phyloP scores from a whole-genome alignment of 495 filamentous ascomycete genomes.

The Tuber borchii region DNA sequence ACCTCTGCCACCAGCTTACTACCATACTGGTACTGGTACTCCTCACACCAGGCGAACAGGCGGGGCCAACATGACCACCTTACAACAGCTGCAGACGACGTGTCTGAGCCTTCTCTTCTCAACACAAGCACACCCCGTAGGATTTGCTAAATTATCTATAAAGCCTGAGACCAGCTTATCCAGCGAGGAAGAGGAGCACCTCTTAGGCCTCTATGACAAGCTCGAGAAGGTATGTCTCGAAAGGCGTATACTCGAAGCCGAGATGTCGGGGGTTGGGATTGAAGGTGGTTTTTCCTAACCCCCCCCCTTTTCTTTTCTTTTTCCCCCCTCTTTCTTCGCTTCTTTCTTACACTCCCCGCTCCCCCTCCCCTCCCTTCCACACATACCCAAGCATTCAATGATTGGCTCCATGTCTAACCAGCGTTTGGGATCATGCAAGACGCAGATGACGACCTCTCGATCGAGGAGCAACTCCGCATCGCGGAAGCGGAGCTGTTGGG shows the following conservation, averaged over 20 bases:
- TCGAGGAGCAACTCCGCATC: slow-evolving; percentile 9
- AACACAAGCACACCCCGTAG: slow-evolving; percentile 36
- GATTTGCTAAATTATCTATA: slow-evolving; percentile 27
- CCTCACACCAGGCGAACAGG: background rate
- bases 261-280: slow-evolving; percentile 19
- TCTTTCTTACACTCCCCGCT: background rate
- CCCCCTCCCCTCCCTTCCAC: background rate
- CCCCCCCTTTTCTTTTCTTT: slow-evolving; percentile 15
- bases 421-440: background rate
- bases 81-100: slow-evolving; percentile 35
- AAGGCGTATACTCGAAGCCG: slow-evolving; percentile 28
- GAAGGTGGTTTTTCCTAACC: slow-evolving; percentile 7
- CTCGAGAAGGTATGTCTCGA: slow-evolving; percentile 31
- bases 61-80: slow-evolving; percentile 24
- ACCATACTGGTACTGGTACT: background rate
- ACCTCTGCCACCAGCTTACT: background rate
- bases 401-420: background rate
- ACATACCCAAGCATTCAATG: background rate
- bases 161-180: slow-evolving; percentile 17
- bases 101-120: slow-evolving; percentile 37
- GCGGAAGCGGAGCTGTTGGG: slow-evolving; percentile 30
- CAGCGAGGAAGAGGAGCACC: slow-evolving; percentile 30
- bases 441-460: slow-evolving; percentile 11
- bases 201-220: slow-evolving; percentile 36
- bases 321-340: slow-evolving; percentile 8